A percentile compares a stretch with the other conserved stretches of the same genome.
Conservation (phyloP, 768 basidiomycete species). For the Hygrophorus pudorinus region DNA sequence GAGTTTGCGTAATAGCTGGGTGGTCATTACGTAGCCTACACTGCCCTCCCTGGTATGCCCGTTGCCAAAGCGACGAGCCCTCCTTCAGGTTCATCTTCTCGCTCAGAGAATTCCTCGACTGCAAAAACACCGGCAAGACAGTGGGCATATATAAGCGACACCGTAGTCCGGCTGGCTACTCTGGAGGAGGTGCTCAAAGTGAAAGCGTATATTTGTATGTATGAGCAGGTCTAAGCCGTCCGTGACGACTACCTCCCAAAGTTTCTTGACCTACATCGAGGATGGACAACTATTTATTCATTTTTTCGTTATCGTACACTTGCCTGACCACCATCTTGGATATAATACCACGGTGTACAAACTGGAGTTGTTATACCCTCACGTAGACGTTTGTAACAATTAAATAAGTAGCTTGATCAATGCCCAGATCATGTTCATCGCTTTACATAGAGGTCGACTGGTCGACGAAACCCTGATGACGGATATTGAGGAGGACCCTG, state of each 20-base stretch:
- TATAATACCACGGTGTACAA: too few relatives aligned
- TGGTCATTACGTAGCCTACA: slow-evolving; percentile 85
- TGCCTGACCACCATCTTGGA: too few relatives aligned
- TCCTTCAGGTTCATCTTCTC: slow-evolving; percentile 5
- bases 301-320: too few relatives aligned
- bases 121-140: slow-evolving; percentile 30
- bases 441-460: slow-evolving; percentile 56
- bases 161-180: slow-evolving; percentile 66
- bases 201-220: slow-evolving; percentile 93
- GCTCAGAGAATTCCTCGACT: slow-evolving; percentile 6
- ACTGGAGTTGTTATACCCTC: too few relatives aligned
- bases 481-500: background rate
- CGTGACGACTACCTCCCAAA: background rate
- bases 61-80: background rate
- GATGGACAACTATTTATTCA: too few relatives aligned
- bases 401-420: background rate
- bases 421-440: background rate
- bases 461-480: slow-evolving; percentile 44
- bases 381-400: too few relatives aligned
- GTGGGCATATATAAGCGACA: slow-evolving; percentile 94
- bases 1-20: slow-evolving; percentile 46
- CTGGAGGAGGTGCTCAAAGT: slow-evolving; percentile 85
- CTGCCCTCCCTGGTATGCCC: slow-evolving; percentile 47
- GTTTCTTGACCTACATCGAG: too few relatives aligned
- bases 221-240: slow-evolving; percentile 47